Base-by-base conservation (phyloP, 495 filamentous ascomycete species). In the Pseudomonodictys pantanalensis region DNA sequence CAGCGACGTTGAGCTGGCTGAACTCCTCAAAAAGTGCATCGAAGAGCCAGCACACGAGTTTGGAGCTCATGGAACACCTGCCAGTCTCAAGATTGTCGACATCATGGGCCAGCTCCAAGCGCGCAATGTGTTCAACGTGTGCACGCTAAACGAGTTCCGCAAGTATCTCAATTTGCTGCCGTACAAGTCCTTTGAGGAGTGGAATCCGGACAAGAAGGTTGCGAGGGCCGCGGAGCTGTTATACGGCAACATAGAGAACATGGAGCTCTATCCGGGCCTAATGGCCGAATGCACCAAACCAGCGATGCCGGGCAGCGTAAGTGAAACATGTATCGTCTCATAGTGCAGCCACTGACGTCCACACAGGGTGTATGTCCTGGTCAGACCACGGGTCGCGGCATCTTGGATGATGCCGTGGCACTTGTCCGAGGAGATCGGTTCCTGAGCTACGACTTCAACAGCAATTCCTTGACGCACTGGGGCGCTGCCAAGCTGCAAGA, bases 1-100 rank as follows among this genome's bases (percentile, higher is more conserved):
- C 73, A 75, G 75, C 15, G 83, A 87, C 47, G 77, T 75, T 23
- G 83, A 83, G 15, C 76, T 88, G 25, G 83, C 82, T 1, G 71
- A 78, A 38, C 79, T 87, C 29, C 70, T 87, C 52, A 77, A 76
- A 24, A 73, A 77, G 43, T 79, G 80, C 41, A 76, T 83, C 39
- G 84, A 87, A 60, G 83, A 86, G 56, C 79, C 67, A 2, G 68
- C 68, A 7, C 68, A 71, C 24, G 68, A 57, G 15, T 70, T 70
- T 46, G 68, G 68, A 17, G 58, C 68, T 5, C 65, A 70, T 43
- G 68, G 68, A 10, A 70, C 68, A 10, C 68, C 68, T 1, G 68
- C 65, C 18, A 68, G 65, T 43, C 44, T 70, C 44, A 68, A 66
- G 51, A 41, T 70, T 7, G 68, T 70, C 9, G 68, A 70, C 26